These are phyloP conservation scores for Trichosanthes cucumerina DNA, from an alignment of 306 rosid genomes.

Conservation along the genomic window DNA sequence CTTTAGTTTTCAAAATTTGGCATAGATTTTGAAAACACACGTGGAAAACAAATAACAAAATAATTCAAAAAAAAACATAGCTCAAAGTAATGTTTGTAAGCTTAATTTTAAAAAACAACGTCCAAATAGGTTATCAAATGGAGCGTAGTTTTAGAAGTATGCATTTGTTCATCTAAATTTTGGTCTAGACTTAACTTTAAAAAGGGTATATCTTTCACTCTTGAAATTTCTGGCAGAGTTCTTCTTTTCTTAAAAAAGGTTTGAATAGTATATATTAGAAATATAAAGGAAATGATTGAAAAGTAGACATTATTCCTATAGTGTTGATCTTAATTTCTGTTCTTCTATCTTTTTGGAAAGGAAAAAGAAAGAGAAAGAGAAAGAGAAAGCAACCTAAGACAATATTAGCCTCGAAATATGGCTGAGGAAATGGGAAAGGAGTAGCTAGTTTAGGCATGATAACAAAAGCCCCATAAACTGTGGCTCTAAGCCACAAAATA, in stretches of 20 bases:
- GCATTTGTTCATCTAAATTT: not conserved
- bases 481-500: constrained; percentile 27
- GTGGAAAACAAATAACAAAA: too few species aligned
- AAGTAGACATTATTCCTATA: not conserved
- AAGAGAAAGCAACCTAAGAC: constrained; percentile 10
- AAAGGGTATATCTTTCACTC: not conserved
- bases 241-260: not conserved
- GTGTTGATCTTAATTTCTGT: not conserved
- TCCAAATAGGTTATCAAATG: too few species aligned
- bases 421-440: constrained; percentile 26
- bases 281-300: not conserved
- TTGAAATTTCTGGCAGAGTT: not conserved
- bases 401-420: constrained; percentile 18
- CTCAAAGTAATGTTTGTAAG: too few species aligned
- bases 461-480: constrained; percentile 25
- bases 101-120: too few species aligned
- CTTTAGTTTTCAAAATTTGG: too few species aligned
- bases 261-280: not conserved
- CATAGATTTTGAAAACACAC: too few species aligned
- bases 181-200: not conserved
- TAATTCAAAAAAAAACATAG: too few species aligned
- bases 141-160: not conserved
- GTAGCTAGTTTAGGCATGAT: constrained; percentile 20
- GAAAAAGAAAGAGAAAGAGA: not conserved
- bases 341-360: not conserved